Percentiles rank a stretch among this genome's conserved stretches.
Conservation (phyloP, 1,139 yeast species). For the Blastobotrys niveus region DNA sequence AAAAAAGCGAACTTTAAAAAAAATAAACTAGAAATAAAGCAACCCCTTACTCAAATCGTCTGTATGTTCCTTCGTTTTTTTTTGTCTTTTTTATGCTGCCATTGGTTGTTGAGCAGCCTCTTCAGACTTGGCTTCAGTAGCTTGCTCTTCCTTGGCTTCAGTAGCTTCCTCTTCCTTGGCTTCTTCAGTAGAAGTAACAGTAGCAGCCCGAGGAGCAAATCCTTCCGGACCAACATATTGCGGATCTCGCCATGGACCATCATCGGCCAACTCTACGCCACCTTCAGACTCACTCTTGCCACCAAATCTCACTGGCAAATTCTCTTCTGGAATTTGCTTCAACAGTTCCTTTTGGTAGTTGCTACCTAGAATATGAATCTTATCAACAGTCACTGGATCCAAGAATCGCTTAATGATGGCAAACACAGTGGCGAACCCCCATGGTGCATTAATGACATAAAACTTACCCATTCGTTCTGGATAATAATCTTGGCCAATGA, state of each 20-base stretch:
- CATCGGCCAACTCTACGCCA: conserved; percentile 76
- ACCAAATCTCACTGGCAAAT: conserved; percentile 86
- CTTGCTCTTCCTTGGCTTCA: too few relatives aligned
- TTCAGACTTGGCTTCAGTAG: too few relatives aligned
- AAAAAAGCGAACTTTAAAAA: too few relatives aligned
- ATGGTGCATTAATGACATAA: conserved; percentile 92
- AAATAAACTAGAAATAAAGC: too few relatives aligned
- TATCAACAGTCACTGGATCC: conserved; percentile 97
- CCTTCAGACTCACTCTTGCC: conserved; percentile 72
- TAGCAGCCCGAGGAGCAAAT: conserved; percentile 27
- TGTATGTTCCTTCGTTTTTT: too few relatives aligned
- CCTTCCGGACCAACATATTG: conserved; percentile 51
- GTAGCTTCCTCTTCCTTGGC: too few relatives aligned
- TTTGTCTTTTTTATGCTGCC: too few relatives aligned
- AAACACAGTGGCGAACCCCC: conserved; percentile 94
- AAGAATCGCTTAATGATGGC: conserved; percentile 84
- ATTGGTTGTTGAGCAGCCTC: too few relatives aligned
- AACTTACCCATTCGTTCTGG: conserved; percentile 99
- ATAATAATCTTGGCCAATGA: conserved; percentile 92
- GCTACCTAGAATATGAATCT: conserved; percentile 81
- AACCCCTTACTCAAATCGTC: too few relatives aligned
- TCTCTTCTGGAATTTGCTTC: conserved; percentile 89
- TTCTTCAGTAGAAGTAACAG: conserved; percentile 9
- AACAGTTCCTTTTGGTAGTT: conserved; percentile 75
- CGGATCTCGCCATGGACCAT: conserved; percentile 96